phyloP scores from a whole-genome alignment of 2,329 filamentous ascomycete genomes.

The Aspergillus sp. region DNA sequence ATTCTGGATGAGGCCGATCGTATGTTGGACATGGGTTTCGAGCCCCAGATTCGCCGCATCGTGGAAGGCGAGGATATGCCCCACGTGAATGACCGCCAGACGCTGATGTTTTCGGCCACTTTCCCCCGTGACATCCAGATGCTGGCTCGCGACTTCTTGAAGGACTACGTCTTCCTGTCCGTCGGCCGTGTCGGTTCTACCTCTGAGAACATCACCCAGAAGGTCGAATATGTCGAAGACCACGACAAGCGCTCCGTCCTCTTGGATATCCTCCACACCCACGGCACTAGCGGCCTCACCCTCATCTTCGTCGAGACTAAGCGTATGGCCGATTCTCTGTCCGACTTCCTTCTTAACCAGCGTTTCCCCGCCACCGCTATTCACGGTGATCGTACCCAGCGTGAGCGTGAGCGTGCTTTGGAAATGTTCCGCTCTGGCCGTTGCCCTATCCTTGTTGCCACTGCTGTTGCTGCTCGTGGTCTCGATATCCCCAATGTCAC shows the following conservation, averaged over 20 bases:
- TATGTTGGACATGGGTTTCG: constrained; percentile 99
- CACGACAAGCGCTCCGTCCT: constrained; percentile 96
- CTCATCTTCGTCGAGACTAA: constrained; percentile 99
- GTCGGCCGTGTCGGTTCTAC: constrained; percentile 98
- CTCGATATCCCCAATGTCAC: constrained; percentile 95
- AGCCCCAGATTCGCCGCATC: constrained; percentile 98
- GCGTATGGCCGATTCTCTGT: constrained; percentile 97
- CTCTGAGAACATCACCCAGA: constrained; percentile 99
- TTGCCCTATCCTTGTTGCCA: constrained; percentile 95
- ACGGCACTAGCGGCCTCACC: constrained; percentile 77
- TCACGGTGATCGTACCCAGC: constrained; percentile 97
- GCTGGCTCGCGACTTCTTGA: constrained; percentile 96
- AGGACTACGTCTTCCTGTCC: constrained; percentile 98
- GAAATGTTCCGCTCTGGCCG: constrained; percentile 97
- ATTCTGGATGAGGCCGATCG: constrained; percentile 99
- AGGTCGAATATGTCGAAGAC: constrained; percentile 97
- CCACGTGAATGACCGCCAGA: constrained; percentile 77
- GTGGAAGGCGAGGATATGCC: constrained; percentile 99
- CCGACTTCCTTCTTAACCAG: constrained; percentile 98
- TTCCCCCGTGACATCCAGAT: constrained; percentile 99
- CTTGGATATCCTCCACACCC: constrained; percentile 94
- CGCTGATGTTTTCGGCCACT: constrained; percentile 99
- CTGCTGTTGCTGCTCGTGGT: constrained; percentile 88
- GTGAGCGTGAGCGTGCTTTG: constrained; percentile 95
- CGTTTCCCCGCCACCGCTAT: constrained; percentile 98